phyloP scores from a whole-genome alignment of 2,329 filamentous ascomycete genomes.

The Periconia digitata region DNA sequence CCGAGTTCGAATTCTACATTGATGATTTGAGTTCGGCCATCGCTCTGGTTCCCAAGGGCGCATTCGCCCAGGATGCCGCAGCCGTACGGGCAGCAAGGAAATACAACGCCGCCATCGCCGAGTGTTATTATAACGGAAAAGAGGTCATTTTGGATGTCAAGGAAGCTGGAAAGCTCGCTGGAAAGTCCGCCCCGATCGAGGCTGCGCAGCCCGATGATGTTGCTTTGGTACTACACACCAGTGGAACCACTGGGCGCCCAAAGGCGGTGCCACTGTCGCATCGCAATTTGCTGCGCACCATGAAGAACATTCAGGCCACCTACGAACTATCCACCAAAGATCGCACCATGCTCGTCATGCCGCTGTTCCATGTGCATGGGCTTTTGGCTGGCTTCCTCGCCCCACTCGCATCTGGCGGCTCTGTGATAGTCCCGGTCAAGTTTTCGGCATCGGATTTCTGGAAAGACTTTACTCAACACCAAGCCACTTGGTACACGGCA shows the following conservation, averaged over 20 bases:
- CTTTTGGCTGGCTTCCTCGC: conserved; percentile 80
- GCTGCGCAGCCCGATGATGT: conserved; percentile 73
- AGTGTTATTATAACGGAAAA: conserved; percentile 75
- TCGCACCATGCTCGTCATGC: conserved; percentile 86
- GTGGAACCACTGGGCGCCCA: conserved; percentile 80
- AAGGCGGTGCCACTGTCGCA: conserved; percentile 83
- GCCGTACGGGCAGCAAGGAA: conserved; percentile 76
- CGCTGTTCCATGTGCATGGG: conserved; percentile 89
- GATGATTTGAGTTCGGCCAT: conserved; percentile 80
- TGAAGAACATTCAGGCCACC: conserved; percentile 79
- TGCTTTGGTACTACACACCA: conserved; percentile 80
- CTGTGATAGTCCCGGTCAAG: conserved; percentile 73
- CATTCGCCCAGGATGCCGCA: conserved; percentile 65
- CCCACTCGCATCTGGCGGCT: conserved; percentile 73
- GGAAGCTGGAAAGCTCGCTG: conserved; percentile 67
- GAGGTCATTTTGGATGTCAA: conserved; percentile 79
- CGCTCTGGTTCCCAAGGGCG: conserved; percentile 73
- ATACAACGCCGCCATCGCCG: conserved; percentile 81
- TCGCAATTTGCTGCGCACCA: conserved; percentile 77
- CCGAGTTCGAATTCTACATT: conserved; percentile 91
- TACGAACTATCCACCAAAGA: conserved; percentile 72
- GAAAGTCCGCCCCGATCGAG: conserved; percentile 53
- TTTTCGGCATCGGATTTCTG: conserved; percentile 86
- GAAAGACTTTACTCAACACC: conserved; percentile 70
- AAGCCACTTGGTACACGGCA: conserved; percentile 89